A percentile compares a stretch with the other conserved stretches of the same genome.
These are phyloP conservation scores for Carex pumila DNA, from an alignment of 176 grass and related monocot genomes.

Conservation along the genomic window DNA sequence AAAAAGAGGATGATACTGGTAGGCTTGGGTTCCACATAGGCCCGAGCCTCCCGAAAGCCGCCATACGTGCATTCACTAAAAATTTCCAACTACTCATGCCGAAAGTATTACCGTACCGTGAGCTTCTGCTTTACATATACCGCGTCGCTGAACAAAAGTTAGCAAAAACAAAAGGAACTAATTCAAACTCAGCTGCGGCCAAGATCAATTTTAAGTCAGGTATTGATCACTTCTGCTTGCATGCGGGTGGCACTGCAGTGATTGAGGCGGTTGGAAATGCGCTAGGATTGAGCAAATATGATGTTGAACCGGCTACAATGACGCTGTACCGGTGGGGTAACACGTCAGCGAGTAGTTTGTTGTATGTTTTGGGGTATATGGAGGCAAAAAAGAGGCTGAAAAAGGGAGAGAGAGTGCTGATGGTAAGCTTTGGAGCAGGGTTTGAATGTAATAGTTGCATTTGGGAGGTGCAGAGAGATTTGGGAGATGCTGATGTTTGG, in stretches of 20 bases:
- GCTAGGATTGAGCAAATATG: not conserved
- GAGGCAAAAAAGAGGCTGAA: constrained; percentile 2
- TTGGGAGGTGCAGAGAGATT: constrained; percentile 16
- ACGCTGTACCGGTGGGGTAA: constrained; percentile 16
- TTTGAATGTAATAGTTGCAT: constrained; percentile 19
- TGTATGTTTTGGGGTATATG: constrained; percentile 24
- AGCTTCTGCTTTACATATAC: constrained; percentile 16
- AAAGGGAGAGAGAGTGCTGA: constrained; percentile 14
- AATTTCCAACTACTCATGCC: constrained; percentile 10
- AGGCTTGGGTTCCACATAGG: constrained; percentile 35
- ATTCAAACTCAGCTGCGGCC: not conserved
- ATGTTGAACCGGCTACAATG: not conserved
- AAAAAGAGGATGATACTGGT: constrained; percentile 28
- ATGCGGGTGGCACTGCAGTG: constrained; percentile 10
- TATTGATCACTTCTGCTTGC: constrained; percentile 19
- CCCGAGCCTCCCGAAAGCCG: constrained; percentile 12
- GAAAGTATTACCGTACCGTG: constrained; percentile 20
- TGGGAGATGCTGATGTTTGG: constrained; percentile 17
- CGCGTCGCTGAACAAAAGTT: not conserved
- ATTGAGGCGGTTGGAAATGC: not conserved
- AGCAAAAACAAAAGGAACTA: not conserved
- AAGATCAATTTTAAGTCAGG: constrained; percentile 6
- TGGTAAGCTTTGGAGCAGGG: constrained; percentile 23
- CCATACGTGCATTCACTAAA: constrained; percentile 4
- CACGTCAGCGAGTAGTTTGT: constrained; percentile 16